Evolutionary conservation across 768 basidiomycete genomes (phyloP), one percentile per base, ranked within the genome.

Genomic region (Clavaria fumosa): DNA sequence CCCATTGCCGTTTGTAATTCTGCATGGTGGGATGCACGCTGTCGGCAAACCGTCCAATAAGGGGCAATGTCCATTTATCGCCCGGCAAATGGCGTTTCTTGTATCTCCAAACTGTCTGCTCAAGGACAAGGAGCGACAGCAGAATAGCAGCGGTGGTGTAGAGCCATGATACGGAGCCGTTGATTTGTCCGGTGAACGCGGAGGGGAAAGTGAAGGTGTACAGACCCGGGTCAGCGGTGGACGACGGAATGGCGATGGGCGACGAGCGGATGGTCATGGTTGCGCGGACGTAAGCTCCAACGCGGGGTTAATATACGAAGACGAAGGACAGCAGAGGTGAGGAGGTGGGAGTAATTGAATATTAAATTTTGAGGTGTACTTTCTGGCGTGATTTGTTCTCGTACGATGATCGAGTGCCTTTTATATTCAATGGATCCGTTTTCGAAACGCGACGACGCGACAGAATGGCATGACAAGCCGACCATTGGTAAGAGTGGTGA

Each of bases 31-130:
- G 95, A 46, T 79, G 72, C 62, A 93, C 62, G 4, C 86, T 91
- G 53, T 96, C 88, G 4, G 80, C 76, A 49, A 96, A 95, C 58
- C 90, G 90, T 40, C 95, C 95, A 39, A 99, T 96, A 50, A 99
- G 50, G n/a, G 95, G 95, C 45, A 95, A 90, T 9, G 89, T 95
- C 90, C 89, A 96, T 53, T 57, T 66, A 32, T 69, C 74, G 4
- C 93, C 93, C 0, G 93, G 90, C 5, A 96, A 70, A 48, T 81
- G 72, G 14, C 67, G 71, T 52, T 97, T 97, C 63, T 95, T 91
- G 52, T 69, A 70, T 23, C 93, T 67, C 57, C 93, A 99, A 14
- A 90, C 71, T 22, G 70, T 63, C 61, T 95, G 90, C 52, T 99
- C 93, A 37, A 93, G 65, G 32, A 74, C 61, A 35, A 99, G 75